Base-by-base conservation (phyloP, 192 early-diverging fungal genomes). In the Umbelopsis sp. region DNA sequence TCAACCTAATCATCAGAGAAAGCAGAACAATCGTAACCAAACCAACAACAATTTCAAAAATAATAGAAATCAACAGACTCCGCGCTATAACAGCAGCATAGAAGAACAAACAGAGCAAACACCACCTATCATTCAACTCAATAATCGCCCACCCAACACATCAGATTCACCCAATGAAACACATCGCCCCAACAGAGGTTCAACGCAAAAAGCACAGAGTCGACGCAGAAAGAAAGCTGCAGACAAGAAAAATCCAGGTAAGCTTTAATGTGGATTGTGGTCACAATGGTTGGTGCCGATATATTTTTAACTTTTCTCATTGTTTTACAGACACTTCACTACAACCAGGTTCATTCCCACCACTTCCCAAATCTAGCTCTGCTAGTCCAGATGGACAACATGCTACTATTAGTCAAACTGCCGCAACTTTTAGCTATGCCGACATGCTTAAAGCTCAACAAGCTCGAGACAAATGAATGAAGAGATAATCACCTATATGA, bases 381-480 rank as follows among this genome's bases (percentile, higher is more conserved):
- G 21, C 30, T 16, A 61, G 55, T 35, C 55, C 55, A 35, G 55
- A 61, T 35, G 55, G 33, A 61, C 16, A 15, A n/a, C 55, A 61
- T 22, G 46, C 21, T 3, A 25, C 27, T 52, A 16, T 27, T 21
- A 25, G 21, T 27, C 49, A 35, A 23, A 5, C 49, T 41, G 67
- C 51, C 25, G 48, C 51, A 35, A 35, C 49, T 21, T 69, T 69
- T 48, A 69, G 67, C 46, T 69, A 69, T 69, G 67, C 67, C 35
- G 67, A 69, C 41, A 69, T 69, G 67, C 67, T 69, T 16, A 69
- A 69, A 49, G 16, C 30, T 18, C 55, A 61, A 33, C 55, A 61
- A 61, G 25, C 55, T 25, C 51, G 51, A 52, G 11, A n/a, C 21
- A 25, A 52, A 25, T 52, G 1, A 21, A 0, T 52, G 23, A 21